A percentile compares a stretch with the other conserved stretches of the same genome.
Evolutionary conservation across 345 rosid genomes (phyloP).

Genomic region (Limnanthes douglasii): DNA sequence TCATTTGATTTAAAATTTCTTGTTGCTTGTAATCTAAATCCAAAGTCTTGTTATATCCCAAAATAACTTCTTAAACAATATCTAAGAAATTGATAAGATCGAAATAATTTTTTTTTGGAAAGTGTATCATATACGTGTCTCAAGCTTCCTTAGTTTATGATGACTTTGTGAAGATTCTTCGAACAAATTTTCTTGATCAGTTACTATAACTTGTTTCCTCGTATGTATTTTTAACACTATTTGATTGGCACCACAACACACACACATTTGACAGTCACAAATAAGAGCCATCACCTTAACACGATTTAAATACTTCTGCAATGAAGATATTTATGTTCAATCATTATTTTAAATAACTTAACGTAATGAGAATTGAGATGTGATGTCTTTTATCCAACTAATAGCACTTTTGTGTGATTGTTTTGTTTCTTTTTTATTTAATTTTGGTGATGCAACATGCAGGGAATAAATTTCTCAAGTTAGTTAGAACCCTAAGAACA

Average conservation of each 20-base stretch:
- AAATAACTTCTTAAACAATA: no score
- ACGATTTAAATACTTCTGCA: background rate
- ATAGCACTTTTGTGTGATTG: background rate
- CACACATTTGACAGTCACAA: slow-evolving; percentile 92
- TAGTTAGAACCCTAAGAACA: slow-evolving; percentile 96
- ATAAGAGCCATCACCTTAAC: slow-evolving; percentile 21
- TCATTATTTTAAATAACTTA: background rate
- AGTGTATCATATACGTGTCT: no score
- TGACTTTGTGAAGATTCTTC: no score
- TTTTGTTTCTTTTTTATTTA: slow-evolving; percentile 1
- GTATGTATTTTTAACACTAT: no score
- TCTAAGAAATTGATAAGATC: no score
- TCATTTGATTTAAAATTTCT: no score
- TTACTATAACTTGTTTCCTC: no score
- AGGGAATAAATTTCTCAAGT: slow-evolving; percentile 99
- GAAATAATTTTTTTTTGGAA: no score
- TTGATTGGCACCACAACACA: slow-evolving; percentile 70
- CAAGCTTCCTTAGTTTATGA: no score
- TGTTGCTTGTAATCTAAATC: no score
- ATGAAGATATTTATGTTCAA: background rate
- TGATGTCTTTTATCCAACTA: background rate
- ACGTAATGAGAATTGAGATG: background rate
- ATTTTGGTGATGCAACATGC: slow-evolving; percentile 11
- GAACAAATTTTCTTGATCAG: no score
- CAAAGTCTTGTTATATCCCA: no score